Conservation (phyloP, 805 yeast species). For the Candida coquimbonensis region DNA sequence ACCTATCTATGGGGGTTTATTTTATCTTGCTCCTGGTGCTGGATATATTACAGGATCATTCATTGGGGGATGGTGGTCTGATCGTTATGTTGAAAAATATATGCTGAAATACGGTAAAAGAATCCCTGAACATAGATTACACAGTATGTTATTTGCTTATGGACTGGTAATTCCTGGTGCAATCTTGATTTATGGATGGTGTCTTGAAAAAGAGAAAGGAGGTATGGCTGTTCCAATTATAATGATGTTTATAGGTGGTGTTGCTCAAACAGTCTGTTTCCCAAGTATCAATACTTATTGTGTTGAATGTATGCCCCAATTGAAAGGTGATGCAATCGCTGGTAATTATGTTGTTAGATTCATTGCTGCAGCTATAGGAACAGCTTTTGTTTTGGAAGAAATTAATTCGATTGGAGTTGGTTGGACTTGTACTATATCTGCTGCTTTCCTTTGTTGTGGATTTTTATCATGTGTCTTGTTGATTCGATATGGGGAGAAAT, state of each 20-base stretch:
- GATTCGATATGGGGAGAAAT: conserved; percentile 3
- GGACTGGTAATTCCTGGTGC: conserved; percentile 38
- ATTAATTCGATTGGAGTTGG: conserved; percentile 47
- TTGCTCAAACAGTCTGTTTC: conserved; percentile 45
- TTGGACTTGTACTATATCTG: conserved; percentile 47
- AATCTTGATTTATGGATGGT: conserved; percentile 48
- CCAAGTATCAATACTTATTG: conserved; percentile 52
- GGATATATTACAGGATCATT: conserved; percentile 46
- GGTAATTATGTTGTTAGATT: conserved; percentile 46
- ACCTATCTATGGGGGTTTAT: conserved; percentile 45
- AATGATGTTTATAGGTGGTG: conserved; percentile 39
- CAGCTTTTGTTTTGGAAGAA: conserved; percentile 41
- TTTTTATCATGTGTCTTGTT: not conserved
- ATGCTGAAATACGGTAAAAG: conserved; percentile 31
- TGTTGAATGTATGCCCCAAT: conserved; percentile 48
- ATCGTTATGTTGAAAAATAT: conserved; percentile 37
- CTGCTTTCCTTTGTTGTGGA: conserved; percentile 19
- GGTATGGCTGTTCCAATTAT: conserved; percentile 51
- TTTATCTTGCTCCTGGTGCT: conserved; percentile 51
- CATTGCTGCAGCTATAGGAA: conserved; percentile 43
- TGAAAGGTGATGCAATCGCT: conserved; percentile 50
- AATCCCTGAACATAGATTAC: conserved; percentile 46
- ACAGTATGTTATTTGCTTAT: conserved; percentile 31
- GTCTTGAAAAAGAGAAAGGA: conserved; percentile 39
- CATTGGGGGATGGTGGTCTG: conserved; percentile 49